Percentiles rank a stretch among this genome's conserved stretches.
These are phyloP conservation scores for Penicillium robsamsonii DNA, from an alignment of 495 filamentous ascomycete species.

Conservation along the genomic window DNA sequence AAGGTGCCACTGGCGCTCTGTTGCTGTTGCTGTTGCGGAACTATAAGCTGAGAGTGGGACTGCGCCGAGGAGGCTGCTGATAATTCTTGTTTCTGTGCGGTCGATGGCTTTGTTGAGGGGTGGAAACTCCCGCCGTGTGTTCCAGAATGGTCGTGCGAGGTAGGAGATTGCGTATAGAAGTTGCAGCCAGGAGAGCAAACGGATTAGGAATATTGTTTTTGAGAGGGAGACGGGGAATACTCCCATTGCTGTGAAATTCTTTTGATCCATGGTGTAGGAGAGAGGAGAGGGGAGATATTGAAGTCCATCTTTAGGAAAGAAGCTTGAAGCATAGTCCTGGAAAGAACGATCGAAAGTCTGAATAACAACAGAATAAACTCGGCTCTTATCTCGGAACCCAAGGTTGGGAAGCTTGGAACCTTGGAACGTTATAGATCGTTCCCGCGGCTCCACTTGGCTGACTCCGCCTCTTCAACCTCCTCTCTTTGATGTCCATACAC, in stretches of 20 bases:
- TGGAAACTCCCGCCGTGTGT: constrained; percentile 11
- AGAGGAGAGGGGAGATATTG: not conserved
- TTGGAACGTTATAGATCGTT: not conserved
- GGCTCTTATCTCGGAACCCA: too few relatives aligned
- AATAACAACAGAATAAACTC: too few relatives aligned
- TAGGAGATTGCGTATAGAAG: constrained; percentile 22
- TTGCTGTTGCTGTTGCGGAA: constrained; percentile 17
- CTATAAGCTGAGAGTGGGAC: constrained; percentile 17
- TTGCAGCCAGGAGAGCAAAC: constrained; percentile 20
- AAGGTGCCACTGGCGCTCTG: constrained; percentile 5
- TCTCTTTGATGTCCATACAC: constrained; percentile 5
- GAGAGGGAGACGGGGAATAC: constrained; percentile 18
- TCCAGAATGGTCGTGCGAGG: constrained; percentile 16
- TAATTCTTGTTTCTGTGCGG: constrained; percentile 11
- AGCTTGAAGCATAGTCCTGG: too few relatives aligned
- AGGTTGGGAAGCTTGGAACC: too few relatives aligned
- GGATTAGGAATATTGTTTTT: constrained; percentile 16
- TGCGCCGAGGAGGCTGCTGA: constrained; percentile 16
- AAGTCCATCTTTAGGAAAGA: not conserved
- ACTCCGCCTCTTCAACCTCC: constrained; percentile 9
- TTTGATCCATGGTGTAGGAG: constrained; percentile 1
- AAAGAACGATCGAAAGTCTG: too few relatives aligned
- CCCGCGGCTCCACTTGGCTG: constrained; percentile 7
- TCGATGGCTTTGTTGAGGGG: constrained; percentile 17
- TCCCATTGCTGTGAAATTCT: not conserved